These are phyloP conservation scores for Cylindricascospora bacillispora DNA, from an alignment of 1,139 yeast species.

Conservation along the genomic window DNA sequence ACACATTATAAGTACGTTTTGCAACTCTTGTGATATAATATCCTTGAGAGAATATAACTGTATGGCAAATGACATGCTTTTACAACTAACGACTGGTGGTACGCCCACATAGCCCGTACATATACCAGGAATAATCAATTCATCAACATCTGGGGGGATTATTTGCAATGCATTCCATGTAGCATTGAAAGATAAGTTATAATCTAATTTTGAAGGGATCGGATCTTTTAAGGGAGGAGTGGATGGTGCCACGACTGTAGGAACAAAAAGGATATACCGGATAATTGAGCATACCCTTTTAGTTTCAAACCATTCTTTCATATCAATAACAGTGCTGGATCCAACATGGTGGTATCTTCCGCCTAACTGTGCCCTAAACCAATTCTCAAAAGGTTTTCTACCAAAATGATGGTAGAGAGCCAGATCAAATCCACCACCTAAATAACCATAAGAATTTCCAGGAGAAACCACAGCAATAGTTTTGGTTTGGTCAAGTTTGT, in stretches of 20 bases:
- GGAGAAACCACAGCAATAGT: constrained; percentile 34
- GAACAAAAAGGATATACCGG: constrained; percentile 31
- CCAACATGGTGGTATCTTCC: constrained; percentile 19
- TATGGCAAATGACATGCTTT: constrained; percentile 23
- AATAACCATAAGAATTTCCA: constrained; percentile 38
- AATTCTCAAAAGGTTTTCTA: constrained; percentile 14
- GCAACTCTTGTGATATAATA: constrained; percentile 13
- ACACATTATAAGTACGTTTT: constrained; percentile 18
- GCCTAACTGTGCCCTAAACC: constrained; percentile 21
- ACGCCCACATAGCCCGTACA: constrained; percentile 41
- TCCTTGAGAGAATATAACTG: constrained; percentile 11
- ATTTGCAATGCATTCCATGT: constrained; percentile 32
- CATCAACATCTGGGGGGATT: constrained; percentile 17
- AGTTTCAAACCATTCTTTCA: constrained; percentile 6
- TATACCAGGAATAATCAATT: constrained; percentile 35
- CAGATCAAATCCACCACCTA: constrained; percentile 42
- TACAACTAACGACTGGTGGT: constrained; percentile 26
- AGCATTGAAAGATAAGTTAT: constrained; percentile 31
- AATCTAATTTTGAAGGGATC: constrained; percentile 12
- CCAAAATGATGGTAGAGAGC: constrained; percentile 30
- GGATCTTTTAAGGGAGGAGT: constrained; percentile 11
- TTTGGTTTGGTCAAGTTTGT: constrained; percentile 2
- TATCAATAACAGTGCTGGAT: constrained; percentile 14
- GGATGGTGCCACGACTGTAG: constrained; percentile 38
- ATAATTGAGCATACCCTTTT: constrained; percentile 14